These are phyloP conservation scores for Exophiala sp. DNA, from an alignment of 2,329 filamentous ascomycete species.

Conservation along the genomic window DNA sequence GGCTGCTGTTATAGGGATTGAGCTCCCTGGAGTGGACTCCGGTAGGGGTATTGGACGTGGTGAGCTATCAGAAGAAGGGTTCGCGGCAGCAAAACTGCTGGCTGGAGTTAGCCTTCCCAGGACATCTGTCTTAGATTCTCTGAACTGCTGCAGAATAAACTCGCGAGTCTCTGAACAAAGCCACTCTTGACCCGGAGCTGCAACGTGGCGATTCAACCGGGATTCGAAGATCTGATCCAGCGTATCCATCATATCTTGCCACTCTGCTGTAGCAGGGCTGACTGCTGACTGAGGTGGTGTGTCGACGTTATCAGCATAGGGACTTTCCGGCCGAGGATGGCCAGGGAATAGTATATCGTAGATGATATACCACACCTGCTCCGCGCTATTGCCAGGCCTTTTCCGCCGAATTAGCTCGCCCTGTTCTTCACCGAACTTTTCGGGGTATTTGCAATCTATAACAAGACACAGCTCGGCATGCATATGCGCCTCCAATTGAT, in stretches of 20 bases:
- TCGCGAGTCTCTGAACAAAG: slow-evolving; percentile 13
- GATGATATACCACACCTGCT: slow-evolving; percentile 27
- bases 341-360: slow-evolving; percentile 26
- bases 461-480: slow-evolving; percentile 13
- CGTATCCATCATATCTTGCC: slow-evolving; percentile 14
- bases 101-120: slow-evolving; percentile 8
- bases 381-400: slow-evolving; percentile 19
- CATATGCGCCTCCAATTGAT: slow-evolving; percentile 19
- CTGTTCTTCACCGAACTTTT: slow-evolving; percentile 25
- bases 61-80: slow-evolving; percentile 12
- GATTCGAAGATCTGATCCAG: slow-evolving; percentile 18
- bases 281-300: not conserved
- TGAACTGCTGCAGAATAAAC: slow-evolving; percentile 17
- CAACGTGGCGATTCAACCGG: slow-evolving; percentile 18
- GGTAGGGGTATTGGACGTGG: slow-evolving; percentile 9
- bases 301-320: slow-evolving; percentile 23
- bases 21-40: slow-evolving; percentile 13
- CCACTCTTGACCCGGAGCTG: slow-evolving; percentile 16
- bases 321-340: slow-evolving; percentile 18
- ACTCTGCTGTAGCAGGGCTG: slow-evolving; percentile 6
- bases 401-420: slow-evolving; percentile 25
- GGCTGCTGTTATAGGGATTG: slow-evolving; percentile 14
- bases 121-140: slow-evolving; percentile 18
- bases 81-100: slow-evolving; percentile 7
- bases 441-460: slow-evolving; percentile 25